Percentiles rank a stretch among this genome's conserved stretches.
These are phyloP conservation scores for Hansenula lynferdii DNA, from an alignment of 1,139 yeast genomes.

Conservation along the genomic window DNA sequence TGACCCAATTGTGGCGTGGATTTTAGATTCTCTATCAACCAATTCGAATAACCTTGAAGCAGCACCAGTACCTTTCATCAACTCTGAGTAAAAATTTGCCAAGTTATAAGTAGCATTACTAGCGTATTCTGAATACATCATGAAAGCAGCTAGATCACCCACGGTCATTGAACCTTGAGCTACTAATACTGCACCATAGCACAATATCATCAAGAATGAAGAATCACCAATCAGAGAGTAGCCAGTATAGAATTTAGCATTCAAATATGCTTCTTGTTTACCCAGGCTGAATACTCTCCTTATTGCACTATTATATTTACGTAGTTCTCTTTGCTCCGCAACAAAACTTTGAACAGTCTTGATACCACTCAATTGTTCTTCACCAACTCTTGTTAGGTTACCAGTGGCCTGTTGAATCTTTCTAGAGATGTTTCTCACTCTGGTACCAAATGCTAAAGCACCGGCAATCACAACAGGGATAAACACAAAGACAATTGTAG, in stretches of 20 bases:
- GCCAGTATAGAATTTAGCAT: conserved; percentile 71
- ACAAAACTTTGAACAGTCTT: conserved; percentile 87
- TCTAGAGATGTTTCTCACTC: conserved; percentile 70
- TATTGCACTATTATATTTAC: conserved; percentile 62
- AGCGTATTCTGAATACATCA: conserved; percentile 91
- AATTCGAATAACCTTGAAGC: conserved; percentile 89
- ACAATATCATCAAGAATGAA: conserved; percentile 69
- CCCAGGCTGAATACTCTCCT: conserved; percentile 72
- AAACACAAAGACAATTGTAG: conserved; percentile 68
- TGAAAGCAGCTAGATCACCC: conserved; percentile 89
- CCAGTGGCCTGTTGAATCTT: conserved; percentile 85
- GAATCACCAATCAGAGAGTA: conserved; percentile 81
- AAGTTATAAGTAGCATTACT: conserved; percentile 88
- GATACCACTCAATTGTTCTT: conserved; percentile 84
- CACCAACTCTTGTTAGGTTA: conserved; percentile 80
- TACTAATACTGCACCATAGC: conserved; percentile 79
- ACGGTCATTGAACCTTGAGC: conserved; percentile 65
- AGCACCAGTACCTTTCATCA: conserved; percentile 97
- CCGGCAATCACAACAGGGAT: conserved; percentile 81
- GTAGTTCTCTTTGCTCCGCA: conserved; percentile 67
- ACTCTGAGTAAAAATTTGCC: conserved; percentile 85
- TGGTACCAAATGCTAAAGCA: conserved; percentile 73
- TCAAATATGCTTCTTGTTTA: conserved; percentile 72
- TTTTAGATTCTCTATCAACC: conserved; percentile 67
- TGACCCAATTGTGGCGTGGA: conserved; percentile 58